These are phyloP conservation scores for Amanita rimosa DNA, from an alignment of 768 basidiomycete species.

Conservation along the genomic window DNA sequence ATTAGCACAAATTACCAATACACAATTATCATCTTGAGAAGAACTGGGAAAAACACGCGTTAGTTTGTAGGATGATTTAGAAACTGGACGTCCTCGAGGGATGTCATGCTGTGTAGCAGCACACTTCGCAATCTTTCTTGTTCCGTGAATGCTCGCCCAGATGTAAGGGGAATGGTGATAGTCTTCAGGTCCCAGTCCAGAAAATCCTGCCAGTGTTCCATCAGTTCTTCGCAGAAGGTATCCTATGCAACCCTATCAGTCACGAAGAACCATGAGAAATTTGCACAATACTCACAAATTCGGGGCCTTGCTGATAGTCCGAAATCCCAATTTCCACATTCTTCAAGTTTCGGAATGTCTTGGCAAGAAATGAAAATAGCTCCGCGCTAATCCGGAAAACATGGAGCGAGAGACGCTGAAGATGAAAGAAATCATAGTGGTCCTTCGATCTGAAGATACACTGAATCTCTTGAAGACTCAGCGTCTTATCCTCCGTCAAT, in stretches of 20 bases:
- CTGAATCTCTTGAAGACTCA: constrained; percentile 20
- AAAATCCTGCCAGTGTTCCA: neutral
- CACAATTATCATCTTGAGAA: neutral
- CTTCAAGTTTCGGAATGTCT: neutral
- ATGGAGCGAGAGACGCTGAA: neutral
- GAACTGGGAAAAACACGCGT: no score
- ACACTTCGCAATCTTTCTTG: neutral
- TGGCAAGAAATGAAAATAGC: neutral
- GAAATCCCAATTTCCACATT: neutral
- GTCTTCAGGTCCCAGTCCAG: neutral
- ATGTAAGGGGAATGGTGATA: neutral
- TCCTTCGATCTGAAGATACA: constrained; percentile 13
- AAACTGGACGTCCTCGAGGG: neutral
- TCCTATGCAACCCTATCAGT: neutral
- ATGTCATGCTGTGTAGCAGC: neutral
- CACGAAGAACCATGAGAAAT: neutral
- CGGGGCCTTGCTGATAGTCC: neutral
- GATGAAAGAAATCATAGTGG: neutral
- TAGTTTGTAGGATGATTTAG: no score
- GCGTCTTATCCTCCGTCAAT: constrained; percentile 24
- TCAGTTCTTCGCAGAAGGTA: neutral
- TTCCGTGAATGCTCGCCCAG: neutral
- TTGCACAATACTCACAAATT: neutral
- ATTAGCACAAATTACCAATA: neutral
- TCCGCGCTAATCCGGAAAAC: neutral